Percentiles rank a stretch among this genome's conserved stretches.
These are phyloP conservation scores for Rhizopogon roseolus DNA, from an alignment of 768 basidiomycete species.

Conservation along the genomic window DNA sequence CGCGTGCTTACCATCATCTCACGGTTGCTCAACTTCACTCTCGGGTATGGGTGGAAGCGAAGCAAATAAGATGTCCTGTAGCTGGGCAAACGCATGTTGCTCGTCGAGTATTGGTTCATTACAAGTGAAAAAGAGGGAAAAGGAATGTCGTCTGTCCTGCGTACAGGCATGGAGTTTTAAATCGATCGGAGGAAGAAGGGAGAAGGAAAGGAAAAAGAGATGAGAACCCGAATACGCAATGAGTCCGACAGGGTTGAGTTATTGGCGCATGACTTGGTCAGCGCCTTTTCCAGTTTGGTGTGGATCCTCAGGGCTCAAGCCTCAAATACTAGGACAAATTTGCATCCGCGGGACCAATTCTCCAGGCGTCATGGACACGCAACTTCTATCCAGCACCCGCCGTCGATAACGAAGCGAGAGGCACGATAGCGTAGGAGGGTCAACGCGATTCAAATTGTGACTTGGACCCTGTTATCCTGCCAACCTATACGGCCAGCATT, in stretches of 20 bases:
- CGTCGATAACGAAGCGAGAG: neutral
- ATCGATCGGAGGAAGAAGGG: constrained; percentile 3
- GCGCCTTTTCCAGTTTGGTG: neutral
- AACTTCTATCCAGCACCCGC: neutral
- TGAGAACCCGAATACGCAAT: neutral
- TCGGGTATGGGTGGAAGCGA: constrained; percentile 26
- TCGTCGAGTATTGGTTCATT: constrained; percentile 12
- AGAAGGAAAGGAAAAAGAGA: neutral
- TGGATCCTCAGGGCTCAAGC: neutral
- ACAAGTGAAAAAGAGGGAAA: neutral
- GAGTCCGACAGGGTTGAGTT: neutral
- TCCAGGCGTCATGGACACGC: neutral
- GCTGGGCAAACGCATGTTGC: constrained; percentile 8
- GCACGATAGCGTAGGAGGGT: neutral
- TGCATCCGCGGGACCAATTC: constrained; percentile 2
- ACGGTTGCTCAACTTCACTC: constrained; percentile 14
- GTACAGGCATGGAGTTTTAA: neutral
- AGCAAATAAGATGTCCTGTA: constrained; percentile 26
- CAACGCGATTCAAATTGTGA: too few species aligned
- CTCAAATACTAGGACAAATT: neutral
- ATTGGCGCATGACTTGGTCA: neutral
- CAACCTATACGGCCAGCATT: too few species aligned
- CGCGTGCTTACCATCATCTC: constrained; percentile 18
- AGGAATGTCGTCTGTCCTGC: neutral
- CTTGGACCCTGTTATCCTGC: too few species aligned